phyloP scores from a whole-genome alignment of 2,329 filamentous ascomycete genomes.

The Septoria petroselini region DNA sequence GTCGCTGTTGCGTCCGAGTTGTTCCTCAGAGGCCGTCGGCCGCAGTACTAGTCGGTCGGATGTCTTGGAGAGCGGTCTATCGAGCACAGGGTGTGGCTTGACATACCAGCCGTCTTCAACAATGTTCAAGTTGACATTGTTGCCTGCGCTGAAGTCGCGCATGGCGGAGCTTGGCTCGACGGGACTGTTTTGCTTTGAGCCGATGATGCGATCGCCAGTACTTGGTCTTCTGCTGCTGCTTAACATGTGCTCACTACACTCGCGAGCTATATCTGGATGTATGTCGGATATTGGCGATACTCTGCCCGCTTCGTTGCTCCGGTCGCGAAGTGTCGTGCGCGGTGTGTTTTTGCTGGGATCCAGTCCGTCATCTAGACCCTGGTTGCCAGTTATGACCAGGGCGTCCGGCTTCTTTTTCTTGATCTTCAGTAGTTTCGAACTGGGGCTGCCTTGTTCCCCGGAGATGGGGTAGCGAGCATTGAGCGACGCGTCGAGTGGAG shows the following conservation, averaged over 20 bases:
- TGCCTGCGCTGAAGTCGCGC: slow-evolving; percentile 30
- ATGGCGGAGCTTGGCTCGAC: slow-evolving; percentile 20
- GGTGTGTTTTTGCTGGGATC: slow-evolving; percentile 40
- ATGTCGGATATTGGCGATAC: slow-evolving; percentile 31
- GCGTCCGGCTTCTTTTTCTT: slow-evolving; percentile 31
- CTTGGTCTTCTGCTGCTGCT: slow-evolving; percentile 35
- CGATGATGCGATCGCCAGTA: slow-evolving; percentile 34
- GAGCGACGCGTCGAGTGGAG: slow-evolving; percentile 68
- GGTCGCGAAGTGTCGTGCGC: slow-evolving; percentile 23
- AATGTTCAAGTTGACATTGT: slow-evolving; percentile 26
- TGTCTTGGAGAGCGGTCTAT: slow-evolving; percentile 27
- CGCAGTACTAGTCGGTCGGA: slow-evolving; percentile 30
- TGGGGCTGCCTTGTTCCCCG: slow-evolving; percentile 35
- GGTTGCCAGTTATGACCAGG: slow-evolving; percentile 30
- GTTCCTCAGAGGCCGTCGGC: slow-evolving; percentile 37
- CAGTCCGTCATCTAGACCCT: slow-evolving; percentile 55
- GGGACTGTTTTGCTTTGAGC: slow-evolving; percentile 19
- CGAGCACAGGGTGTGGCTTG: slow-evolving; percentile 20
- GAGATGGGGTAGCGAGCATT: slow-evolving; percentile 40
- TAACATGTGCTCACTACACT: slow-evolving; percentile 8
- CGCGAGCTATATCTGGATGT: slow-evolving; percentile 12
- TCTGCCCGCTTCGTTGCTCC: slow-evolving; percentile 19
- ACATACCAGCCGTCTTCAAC: slow-evolving; percentile 30
- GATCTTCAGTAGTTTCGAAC: slow-evolving; percentile 44
- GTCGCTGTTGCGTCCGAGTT: slow-evolving; percentile 19